Evolutionary conservation across 192 early-diverging fungal species (phyloP).

Genomic region (Coemansia aciculifera): DNA sequence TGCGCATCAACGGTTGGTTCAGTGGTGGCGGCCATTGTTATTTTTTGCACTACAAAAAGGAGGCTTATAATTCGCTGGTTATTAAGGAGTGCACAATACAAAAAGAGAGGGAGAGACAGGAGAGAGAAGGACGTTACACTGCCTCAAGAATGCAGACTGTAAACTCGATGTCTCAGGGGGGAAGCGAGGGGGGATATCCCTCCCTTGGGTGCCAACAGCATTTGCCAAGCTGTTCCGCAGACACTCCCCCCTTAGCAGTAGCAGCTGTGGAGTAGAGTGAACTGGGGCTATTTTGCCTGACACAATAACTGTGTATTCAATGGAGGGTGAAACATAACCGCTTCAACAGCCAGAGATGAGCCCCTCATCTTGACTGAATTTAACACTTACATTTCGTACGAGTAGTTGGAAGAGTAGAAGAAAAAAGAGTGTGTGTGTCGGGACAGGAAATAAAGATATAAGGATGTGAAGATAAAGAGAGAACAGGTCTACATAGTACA

Average conservation of each 20-base stretch:
- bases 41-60: neutral
- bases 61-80: neutral
- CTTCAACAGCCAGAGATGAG: too few relatives aligned
- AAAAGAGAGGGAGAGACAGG: neutral
- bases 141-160: neutral
- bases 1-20: constrained; percentile 47
- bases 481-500: neutral
- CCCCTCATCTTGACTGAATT: too few relatives aligned
- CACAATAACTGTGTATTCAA: neutral
- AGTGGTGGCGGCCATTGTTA: constrained; percentile 46
- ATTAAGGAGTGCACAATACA: neutral
- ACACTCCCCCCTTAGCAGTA: neutral
- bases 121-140: neutral
- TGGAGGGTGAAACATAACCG: too few relatives aligned
- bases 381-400: neutral
- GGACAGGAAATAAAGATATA: neutral
- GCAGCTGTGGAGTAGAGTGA: neutral
- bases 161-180: neutral
- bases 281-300: constrained; percentile 14
- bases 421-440: neutral
- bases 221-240: neutral
- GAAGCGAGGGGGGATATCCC: too few relatives aligned
- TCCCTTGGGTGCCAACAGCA: neutral
- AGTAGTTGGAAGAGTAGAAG: neutral
- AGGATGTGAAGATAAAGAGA: neutral